These are phyloP conservation scores for Tetraselmis chui DNA, from an alignment of 139 green algal species.

Conservation along the genomic window DNA sequence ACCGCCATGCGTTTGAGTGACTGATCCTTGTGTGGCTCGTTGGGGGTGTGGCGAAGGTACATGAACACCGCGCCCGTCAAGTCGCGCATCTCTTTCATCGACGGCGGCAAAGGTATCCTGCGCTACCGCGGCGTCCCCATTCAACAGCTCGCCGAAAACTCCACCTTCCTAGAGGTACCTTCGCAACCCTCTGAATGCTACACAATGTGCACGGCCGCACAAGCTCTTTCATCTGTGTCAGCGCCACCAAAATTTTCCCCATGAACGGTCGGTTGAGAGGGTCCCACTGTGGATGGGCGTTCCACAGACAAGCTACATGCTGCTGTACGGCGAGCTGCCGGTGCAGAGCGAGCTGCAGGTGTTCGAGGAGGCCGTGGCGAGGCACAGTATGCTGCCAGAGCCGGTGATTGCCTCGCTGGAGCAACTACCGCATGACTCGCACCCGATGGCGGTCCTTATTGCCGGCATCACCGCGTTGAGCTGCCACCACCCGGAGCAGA, in stretches of 20 bases:
- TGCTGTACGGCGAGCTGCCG: constrained; percentile 85
- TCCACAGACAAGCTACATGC: constrained; percentile 53
- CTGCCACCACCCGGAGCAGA: constrained; percentile 57
- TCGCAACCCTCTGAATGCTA: background rate
- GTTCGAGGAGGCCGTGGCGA: constrained; percentile 74
- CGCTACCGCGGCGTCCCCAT: constrained; percentile 94
- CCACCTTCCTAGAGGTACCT: constrained; percentile 72
- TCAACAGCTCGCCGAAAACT: constrained; percentile 84
- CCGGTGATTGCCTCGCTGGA: constrained; percentile 63
- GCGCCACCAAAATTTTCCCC: too few species aligned
- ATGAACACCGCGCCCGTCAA: constrained; percentile 88
- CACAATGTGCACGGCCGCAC: background rate
- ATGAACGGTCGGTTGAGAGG: too few species aligned
- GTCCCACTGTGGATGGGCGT: too few species aligned
- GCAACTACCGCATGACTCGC: constrained; percentile 84
- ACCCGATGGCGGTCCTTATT: constrained; percentile 90
- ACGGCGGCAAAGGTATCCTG: constrained; percentile 92
- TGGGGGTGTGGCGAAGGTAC: constrained; percentile 56
- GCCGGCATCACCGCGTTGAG: constrained; percentile 71
- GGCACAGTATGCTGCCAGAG: constrained; percentile 74
- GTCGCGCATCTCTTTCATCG: constrained; percentile 90
- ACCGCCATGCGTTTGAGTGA: background rate
- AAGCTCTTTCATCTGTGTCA: too few species aligned
- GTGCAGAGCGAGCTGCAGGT: constrained; percentile 32
- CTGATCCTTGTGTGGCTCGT: background rate